A percentile compares a stretch with the other conserved stretches of the same genome.
Evolutionary conservation across 306 rosid genomes (phyloP).

Genomic region (Malus sieversii): DNA sequence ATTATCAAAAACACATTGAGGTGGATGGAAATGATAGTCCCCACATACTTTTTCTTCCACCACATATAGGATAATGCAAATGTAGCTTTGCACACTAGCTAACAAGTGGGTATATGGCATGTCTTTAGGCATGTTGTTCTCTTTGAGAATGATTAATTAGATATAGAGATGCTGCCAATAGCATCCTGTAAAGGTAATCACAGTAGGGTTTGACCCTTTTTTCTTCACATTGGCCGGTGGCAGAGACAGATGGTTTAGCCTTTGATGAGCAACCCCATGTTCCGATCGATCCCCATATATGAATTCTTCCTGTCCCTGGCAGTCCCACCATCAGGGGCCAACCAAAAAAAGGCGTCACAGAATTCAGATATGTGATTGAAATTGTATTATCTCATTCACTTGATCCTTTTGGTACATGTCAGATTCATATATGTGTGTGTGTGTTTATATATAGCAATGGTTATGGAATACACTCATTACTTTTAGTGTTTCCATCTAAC

Average conservation of each 20-base stretch:
- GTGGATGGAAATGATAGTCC: conserved; percentile 16
- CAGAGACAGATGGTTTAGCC: background rate
- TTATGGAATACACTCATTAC: no score
- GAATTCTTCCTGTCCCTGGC: background rate
- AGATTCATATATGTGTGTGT: background rate
- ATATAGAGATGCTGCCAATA: conserved; percentile 10
- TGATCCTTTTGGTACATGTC: background rate
- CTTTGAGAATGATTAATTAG: conserved; percentile 13
- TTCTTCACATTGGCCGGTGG: background rate
- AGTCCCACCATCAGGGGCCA: conserved; percentile 28
- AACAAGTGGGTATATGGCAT: conserved; percentile 24
- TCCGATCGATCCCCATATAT: background rate
- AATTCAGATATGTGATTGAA: conserved; percentile 12
- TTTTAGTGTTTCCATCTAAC: no score
- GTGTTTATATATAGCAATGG: no score
- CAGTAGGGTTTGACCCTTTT: conserved; percentile 11
- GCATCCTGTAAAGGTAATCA: conserved; percentile 38
- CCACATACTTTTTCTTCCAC: conserved; percentile 47
- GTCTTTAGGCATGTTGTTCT: conserved; percentile 26
- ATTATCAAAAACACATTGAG: background rate
- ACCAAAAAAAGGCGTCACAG: background rate
- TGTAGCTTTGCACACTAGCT: conserved; percentile 19
- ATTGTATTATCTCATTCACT: background rate
- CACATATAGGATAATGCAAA: conserved; percentile 31
- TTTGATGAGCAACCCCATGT: conserved; percentile 13